Evolutionary conservation across 352 stramenopile species (phyloP), one percentile per base, ranked within the genome.

Genomic region (Globisporangium alternatum): DNA sequence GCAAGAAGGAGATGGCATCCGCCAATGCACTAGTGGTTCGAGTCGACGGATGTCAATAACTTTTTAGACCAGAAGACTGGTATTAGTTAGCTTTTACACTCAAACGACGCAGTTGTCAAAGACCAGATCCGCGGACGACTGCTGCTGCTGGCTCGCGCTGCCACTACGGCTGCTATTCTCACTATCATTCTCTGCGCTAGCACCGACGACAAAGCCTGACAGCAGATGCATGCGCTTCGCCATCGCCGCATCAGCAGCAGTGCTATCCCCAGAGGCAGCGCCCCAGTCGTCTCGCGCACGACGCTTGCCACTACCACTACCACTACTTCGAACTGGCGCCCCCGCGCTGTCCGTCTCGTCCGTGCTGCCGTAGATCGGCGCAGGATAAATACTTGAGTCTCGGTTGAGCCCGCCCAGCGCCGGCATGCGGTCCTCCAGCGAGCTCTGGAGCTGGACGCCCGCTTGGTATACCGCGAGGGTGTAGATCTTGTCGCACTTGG

Each of bases 401-500:
- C 62, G 62, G 28, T 68, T 68, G 19, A 68, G 55, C 5, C 41
- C 62, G 13, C 45, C 28, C 10, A 68, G 45, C n/a, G 54, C 22
- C 12, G 62, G 62, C 31, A 68, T 63, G 37, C 54, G 54, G 25
- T 68, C 62, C 25, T 63, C 62, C 1, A 68, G 55, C n/a, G 15
- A n/a, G 33, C 33, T 56, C 12, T 35, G 43, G 33, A 13, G 43
- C 45, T 68, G 35, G 9, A 68, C n/a, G n/a, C 62, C 47, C 6
- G 3, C 22, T 15, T 47, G 62, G 64, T 88, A 91, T 56, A 73
- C 70, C 0, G 69, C 65, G 3, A 81, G 65, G 66, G 89, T 94
- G 72, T 94, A 94, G 62, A 94, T 86, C 15, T 71, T 22, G 48
- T 91, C 80, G 45, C 91, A 89, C 21, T 76, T 76, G 28, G 86